These are phyloP conservation scores for Kazachstania viticola DNA, from an alignment of 805 yeast genomes.

Conservation along the genomic window DNA sequence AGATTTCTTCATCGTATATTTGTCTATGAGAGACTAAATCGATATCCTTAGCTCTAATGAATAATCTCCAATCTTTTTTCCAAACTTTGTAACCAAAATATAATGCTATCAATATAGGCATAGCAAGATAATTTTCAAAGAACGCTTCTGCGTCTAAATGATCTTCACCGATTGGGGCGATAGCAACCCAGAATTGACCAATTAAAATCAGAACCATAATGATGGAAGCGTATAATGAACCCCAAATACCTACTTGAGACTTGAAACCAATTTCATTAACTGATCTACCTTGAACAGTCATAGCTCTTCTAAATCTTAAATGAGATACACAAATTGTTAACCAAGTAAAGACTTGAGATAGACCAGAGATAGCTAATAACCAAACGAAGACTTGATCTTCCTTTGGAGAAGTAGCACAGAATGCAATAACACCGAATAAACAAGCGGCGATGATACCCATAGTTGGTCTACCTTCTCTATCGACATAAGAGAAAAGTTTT, in stretches of 20 bases:
- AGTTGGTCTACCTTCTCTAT: constrained; percentile 52
- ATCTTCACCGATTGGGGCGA: constrained; percentile 37
- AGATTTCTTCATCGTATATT: constrained; percentile 24
- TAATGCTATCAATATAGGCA: constrained; percentile 33
- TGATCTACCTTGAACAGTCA: constrained; percentile 42
- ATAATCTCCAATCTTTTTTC: constrained; percentile 33
- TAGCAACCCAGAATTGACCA: constrained; percentile 58
- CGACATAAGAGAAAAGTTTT: constrained; percentile 38
- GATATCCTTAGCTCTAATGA: constrained; percentile 22
- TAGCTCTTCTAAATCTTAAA: constrained; percentile 47
- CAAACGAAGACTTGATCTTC: constrained; percentile 50
- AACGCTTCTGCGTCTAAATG: constrained; percentile 31
- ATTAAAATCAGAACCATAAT: constrained; percentile 40
- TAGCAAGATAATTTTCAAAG: constrained; percentile 37
- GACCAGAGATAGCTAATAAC: constrained; percentile 51
- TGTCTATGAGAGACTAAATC: constrained; percentile 24
- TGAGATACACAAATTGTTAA: constrained; percentile 44
- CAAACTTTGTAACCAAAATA: constrained; percentile 37
- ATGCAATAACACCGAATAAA: constrained; percentile 48
- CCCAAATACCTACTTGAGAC: constrained; percentile 41
- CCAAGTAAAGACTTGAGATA: constrained; percentile 57
- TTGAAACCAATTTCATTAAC: constrained; percentile 40
- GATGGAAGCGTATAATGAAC: constrained; percentile 40
- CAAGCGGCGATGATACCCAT: constrained; percentile 42
- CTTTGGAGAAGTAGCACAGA: constrained; percentile 52